Conservation (phyloP, 2,329 filamentous ascomycete genomes). For the Furcasterigmium furcatum region DNA sequence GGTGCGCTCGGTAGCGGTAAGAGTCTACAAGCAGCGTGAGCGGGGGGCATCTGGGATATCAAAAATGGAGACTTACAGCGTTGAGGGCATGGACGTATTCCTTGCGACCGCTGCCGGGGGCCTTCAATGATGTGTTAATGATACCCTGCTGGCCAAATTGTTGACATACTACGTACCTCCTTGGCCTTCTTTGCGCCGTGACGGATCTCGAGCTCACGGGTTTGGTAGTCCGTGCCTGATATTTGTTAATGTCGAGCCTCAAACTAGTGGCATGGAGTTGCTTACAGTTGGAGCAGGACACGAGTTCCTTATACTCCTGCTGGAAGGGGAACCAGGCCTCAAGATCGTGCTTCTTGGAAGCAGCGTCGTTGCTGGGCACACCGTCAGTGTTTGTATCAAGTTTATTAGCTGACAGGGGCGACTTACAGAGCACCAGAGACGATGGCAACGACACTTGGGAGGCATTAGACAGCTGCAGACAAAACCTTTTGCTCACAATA, state of each 20-base stretch:
- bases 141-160: not conserved
- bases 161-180: constrained; percentile 3
- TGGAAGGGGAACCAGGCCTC: constrained; percentile 97
- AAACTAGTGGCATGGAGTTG: constrained; percentile 60
- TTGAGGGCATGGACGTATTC: constrained; percentile 94
- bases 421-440: constrained; percentile 78
- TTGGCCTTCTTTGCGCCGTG: constrained; percentile 71
- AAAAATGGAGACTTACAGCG: constrained; percentile 33
- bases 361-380: constrained; percentile 47
- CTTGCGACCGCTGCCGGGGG: constrained; percentile 51
- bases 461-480: not conserved
- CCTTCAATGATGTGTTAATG: constrained; percentile 5
- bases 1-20: constrained; percentile 88
- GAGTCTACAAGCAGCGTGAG: constrained; percentile 40
- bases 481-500: not conserved
- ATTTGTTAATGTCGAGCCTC: not conserved
- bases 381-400: not conserved
- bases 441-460: constrained; percentile 68
- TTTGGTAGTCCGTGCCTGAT: constrained; percentile 59
- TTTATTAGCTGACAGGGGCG: not conserved
- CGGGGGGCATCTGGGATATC: constrained; percentile 56
- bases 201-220: constrained; percentile 86
- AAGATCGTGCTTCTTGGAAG: constrained; percentile 88
- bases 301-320: constrained; percentile 96
- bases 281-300: constrained; percentile 89